These are phyloP conservation scores for Medicago arabica DNA, from an alignment of 306 rosid species.

Conservation along the genomic window DNA sequence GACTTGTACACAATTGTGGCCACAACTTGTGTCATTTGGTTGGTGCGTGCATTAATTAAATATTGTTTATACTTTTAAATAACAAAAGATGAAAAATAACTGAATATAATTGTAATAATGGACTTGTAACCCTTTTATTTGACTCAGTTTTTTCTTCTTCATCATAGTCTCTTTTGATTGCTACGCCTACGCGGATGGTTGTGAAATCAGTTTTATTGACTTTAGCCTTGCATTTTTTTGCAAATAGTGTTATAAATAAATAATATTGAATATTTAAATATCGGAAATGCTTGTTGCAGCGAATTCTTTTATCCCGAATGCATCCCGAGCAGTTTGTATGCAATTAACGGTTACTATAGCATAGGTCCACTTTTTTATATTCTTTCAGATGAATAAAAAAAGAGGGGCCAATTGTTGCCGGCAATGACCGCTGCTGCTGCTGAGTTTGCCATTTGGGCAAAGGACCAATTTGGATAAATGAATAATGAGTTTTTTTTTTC, in stretches of 20 bases:
- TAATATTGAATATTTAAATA: background rate
- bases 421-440: background rate
- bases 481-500: too few species aligned
- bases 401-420: background rate
- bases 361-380: too few species aligned
- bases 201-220: conserved; percentile 13
- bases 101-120: background rate
- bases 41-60: conserved; percentile 1
- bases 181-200: background rate
- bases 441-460: background rate
- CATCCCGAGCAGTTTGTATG: too few species aligned
- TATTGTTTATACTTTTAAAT: background rate
- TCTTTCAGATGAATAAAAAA: background rate
- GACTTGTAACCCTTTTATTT: conserved; percentile 34
- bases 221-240: background rate
- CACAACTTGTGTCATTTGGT: background rate
- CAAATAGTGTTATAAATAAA: background rate
- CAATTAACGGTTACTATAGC: too few species aligned
- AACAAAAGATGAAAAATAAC: background rate
- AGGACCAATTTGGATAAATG: background rate
- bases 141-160: conserved; percentile 24
- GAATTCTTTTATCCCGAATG: too few species aligned
- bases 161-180: conserved; percentile 8
- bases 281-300: too few species aligned
- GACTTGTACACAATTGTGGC: background rate